phyloP scores from a whole-genome alignment of 1,284 basidiomycete genomes.

The Marasmius oreades region DNA sequence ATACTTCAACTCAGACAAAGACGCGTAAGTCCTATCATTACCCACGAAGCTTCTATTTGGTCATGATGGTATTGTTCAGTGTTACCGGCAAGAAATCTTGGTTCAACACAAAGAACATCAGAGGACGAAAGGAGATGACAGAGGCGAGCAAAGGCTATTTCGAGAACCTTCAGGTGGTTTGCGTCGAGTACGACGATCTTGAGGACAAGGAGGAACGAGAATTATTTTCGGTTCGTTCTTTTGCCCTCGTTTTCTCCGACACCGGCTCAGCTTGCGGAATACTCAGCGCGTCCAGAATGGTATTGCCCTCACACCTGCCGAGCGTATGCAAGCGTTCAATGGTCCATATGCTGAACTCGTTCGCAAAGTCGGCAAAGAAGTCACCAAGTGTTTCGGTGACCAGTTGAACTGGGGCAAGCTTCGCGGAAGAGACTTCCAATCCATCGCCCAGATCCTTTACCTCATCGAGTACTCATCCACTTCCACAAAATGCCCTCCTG shows the following conservation, averaged over 20 bases:
- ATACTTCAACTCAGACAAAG: constrained; percentile 23
- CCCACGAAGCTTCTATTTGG: background rate
- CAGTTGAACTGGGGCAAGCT: constrained; percentile 31
- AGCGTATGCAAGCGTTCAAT: constrained; percentile 35
- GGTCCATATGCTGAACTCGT: constrained; percentile 32
- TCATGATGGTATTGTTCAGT: background rate
- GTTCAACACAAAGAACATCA: background rate
- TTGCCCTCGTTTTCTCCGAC: background rate
- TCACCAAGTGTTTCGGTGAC: background rate
- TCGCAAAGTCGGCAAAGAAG: constrained; percentile 26
- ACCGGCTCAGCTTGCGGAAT: background rate
- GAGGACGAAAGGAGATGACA: background rate
- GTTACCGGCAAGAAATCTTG: constrained; percentile 8
- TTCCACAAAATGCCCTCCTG: constrained; percentile 9
- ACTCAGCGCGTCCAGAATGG: constrained; percentile 42
- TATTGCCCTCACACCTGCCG: constrained; percentile 41
- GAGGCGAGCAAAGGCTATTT: constrained; percentile 24
- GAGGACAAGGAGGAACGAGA: constrained; percentile 24
- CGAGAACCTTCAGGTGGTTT: constrained; percentile 33
- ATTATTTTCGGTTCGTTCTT: constrained; percentile 34
- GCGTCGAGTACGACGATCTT: constrained; percentile 37
- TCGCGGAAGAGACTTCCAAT: constrained; percentile 37
- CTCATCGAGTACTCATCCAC: constrained; percentile 23
- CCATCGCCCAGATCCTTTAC: constrained; percentile 29
- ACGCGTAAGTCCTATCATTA: constrained; percentile 24